phyloP scores from a whole-genome alignment of 805 yeast genomes.

The Komagataella mondaviorum region DNA sequence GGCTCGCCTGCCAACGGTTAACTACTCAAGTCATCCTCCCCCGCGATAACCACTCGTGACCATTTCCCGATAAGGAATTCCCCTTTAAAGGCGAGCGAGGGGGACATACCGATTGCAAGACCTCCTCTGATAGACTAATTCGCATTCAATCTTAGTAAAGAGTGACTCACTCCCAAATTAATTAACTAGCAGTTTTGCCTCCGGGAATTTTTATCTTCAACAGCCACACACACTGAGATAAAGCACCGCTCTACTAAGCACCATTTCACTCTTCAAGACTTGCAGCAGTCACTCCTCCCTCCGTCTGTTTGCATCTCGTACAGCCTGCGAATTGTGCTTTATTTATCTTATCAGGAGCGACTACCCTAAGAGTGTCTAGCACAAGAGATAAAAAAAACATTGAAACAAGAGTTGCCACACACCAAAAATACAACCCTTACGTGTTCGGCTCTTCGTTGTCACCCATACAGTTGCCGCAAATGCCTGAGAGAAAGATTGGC shows the following conservation, averaged over 20 bases:
- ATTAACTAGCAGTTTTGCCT: background rate
- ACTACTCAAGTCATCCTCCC: background rate
- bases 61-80: background rate
- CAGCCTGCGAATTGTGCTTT: background rate
- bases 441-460: background rate
- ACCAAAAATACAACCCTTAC: background rate
- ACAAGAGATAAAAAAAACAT: background rate
- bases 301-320: background rate
- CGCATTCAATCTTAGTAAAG: background rate
- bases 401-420: background rate
- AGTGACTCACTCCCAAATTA: background rate
- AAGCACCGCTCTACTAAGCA: background rate
- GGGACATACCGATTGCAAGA: background rate
- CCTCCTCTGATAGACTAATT: background rate
- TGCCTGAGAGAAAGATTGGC: slow-evolving; percentile 19
- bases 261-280: background rate
- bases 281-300: background rate
- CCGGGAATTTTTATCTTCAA: background rate
- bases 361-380: background rate
- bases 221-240: background rate
- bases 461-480: background rate
- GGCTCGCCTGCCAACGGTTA: background rate
- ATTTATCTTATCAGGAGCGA: background rate
- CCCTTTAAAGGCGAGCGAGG: background rate
- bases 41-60: background rate